Base-by-base conservation (phyloP, 2,329 filamentous ascomycete genomes). In the Alternaria solani region DNA sequence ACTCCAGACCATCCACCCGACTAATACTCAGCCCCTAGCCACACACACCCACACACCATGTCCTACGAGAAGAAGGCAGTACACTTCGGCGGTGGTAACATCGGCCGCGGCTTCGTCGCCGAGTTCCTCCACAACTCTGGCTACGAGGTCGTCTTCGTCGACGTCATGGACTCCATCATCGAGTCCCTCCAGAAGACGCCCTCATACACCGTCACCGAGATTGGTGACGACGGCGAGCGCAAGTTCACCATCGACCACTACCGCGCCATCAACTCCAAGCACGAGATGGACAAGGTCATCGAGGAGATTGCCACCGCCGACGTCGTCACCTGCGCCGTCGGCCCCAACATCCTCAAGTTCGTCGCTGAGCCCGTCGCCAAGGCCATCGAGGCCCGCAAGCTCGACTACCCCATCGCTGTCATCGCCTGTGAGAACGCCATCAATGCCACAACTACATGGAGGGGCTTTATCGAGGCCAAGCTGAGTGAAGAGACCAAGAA, bases 351-450 rank as follows among this genome's bases (percentile, higher is more conserved):
- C 75, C 90, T 99, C 76, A 94, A 92, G 82, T 97, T 97, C 81
- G 95, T 99, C 76, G 95, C 95, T 47, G 92, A 94, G 25, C 91
- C 94, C 72, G 97, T 99, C 71, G 94, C 94, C 76, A 95, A 96
- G 85, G 95, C 92, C 69, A 92, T 99, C 66, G 90, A 94, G 77
- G 86, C 86, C 67, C 91, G 95, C 66, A 85, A 88, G 26, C 79
- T 80, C 46, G 78, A 83, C 55, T 86, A 86, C 64, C 94, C 94
- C 7, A 81, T 98, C 42, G 89, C 94, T 23, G 92, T 99, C 76
- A 97, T 99, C 81, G 95, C 95, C 59, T 99, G 95, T 81, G 95
- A 99, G 84, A 99, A 99, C 81, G 93, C 93, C 78, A 97, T 98
- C 77, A 92, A 92, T 67, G 95, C 93, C 73, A 98, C 95, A 51